Percentiles rank a stretch among this genome's conserved stretches.
Evolutionary conservation across 2,329 filamentous ascomycete genomes (phyloP).

Genomic region (Orbilia ellipsospora): DNA sequence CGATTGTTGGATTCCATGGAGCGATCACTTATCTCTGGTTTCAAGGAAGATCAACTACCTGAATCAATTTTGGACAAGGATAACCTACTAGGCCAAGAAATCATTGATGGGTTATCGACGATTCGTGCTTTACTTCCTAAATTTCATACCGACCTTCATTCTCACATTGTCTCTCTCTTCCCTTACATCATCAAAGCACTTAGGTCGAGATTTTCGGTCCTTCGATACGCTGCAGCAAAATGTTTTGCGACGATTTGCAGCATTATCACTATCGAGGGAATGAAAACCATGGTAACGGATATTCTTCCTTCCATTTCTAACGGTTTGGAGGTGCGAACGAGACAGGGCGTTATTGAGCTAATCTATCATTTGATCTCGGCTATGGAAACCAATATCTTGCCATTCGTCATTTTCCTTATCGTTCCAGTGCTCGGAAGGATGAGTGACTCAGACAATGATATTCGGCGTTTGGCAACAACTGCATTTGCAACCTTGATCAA

Average conservation of each 20-base stretch:
- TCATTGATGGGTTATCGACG: conserved; percentile 92
- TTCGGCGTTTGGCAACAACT: conserved; percentile 92
- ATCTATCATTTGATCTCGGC: conserved; percentile 98
- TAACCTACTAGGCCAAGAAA: conserved; percentile 83
- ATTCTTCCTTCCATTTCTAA: conserved; percentile 93
- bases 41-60: conserved; percentile 75
- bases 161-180: conserved; percentile 84
- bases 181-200: conserved; percentile 88
- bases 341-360: conserved; percentile 92
- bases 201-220: conserved; percentile 87
- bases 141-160: conserved; percentile 77
- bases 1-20: conserved; percentile 85
- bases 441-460: conserved; percentile 97
- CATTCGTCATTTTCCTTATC: conserved; percentile 98
- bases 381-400: conserved; percentile 95
- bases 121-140: conserved; percentile 94
- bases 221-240: conserved; percentile 96
- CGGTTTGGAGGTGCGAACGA: conserved; percentile 83
- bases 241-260: conserved; percentile 98
- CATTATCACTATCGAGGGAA: conserved; percentile 91
- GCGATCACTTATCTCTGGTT: conserved; percentile 78
- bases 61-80: conserved; percentile 78
- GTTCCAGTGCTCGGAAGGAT: conserved; percentile 96
- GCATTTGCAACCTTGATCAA: conserved; percentile 98
- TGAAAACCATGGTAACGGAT: conserved; percentile 94